Conservation (phyloP, 1,284 basidiomycete species). For the Inonotus hispidus region DNA sequence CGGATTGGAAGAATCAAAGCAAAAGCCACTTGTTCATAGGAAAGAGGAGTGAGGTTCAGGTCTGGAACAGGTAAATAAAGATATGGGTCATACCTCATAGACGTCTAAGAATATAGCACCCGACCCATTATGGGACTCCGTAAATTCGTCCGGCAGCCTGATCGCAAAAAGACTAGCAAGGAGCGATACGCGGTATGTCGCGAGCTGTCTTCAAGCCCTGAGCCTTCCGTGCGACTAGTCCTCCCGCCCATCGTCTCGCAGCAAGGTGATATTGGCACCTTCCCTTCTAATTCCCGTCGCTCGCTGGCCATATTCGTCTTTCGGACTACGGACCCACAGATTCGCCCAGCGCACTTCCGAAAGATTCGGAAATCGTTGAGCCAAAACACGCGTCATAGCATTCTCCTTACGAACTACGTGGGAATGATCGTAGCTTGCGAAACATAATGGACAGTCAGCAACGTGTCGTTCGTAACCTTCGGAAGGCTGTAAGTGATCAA, state of each 20-base stretch:
- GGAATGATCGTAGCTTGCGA: constrained; percentile 4
- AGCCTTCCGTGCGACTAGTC: neutral
- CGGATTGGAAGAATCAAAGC: no score
- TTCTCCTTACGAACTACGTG: neutral
- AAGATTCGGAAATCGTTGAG: neutral
- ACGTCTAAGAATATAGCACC: no score
- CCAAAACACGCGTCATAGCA: neutral
- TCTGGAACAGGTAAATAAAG: no score
- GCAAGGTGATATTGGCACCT: neutral
- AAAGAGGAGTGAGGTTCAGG: no score
- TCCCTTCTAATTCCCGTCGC: neutral
- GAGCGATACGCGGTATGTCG: neutral
- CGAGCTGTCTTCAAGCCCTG: neutral
- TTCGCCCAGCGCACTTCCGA: constrained; percentile 8
- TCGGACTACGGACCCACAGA: neutral
- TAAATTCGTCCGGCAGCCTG: no score
- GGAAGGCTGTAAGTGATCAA: constrained; percentile 11
- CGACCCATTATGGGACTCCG: no score
- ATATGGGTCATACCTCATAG: no score
- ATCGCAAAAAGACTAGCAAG: no score
- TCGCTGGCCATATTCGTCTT: constrained; percentile 8
- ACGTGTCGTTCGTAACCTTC: constrained; percentile 12
- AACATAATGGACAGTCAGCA: constrained; percentile 13
- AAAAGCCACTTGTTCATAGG: no score
- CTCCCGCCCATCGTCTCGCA: constrained; percentile 1